Evolutionary conservation across 768 basidiomycete species (phyloP).

Genomic region (Pisolithus tinctorius): DNA sequence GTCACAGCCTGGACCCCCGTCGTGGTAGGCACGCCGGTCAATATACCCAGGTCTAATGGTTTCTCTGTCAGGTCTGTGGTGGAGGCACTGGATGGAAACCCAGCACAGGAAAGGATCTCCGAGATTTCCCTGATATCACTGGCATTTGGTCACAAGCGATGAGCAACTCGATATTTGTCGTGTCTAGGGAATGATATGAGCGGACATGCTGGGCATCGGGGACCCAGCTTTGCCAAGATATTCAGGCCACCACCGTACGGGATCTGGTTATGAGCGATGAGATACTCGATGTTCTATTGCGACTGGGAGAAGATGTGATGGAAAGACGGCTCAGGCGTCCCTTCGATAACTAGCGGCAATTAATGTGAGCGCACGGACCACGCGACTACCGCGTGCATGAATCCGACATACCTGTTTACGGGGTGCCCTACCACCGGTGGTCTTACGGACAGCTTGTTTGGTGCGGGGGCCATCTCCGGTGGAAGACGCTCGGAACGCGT

Average conservation of each 20-base stretch:
- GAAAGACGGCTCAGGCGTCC: conserved; percentile 21
- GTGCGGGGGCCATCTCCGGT: too few species aligned
- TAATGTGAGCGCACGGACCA: too few species aligned
- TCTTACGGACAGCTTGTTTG: too few species aligned
- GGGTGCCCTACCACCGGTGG: too few species aligned
- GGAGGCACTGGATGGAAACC: conserved; percentile 4
- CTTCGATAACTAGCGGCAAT: too few species aligned
- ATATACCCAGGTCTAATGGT: conserved; percentile 19
- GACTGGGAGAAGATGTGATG: conserved; percentile 41
- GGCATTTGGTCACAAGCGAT: conserved; percentile 36
- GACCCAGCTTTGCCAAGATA: conserved; percentile 30
- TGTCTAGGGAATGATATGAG: conserved; percentile 40
- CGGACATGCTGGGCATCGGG: conserved; percentile 9
- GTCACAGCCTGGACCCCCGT: conserved; percentile 21
- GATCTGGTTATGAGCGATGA: conserved; percentile 37
- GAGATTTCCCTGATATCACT: conserved; percentile 34
- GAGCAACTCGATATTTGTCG: conserved; percentile 39
- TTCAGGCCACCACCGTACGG: conserved; percentile 31
- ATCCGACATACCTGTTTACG: too few species aligned
- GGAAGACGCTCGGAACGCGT: too few species aligned
- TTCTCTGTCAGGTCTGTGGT: conserved; percentile 16
- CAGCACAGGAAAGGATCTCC: conserved; percentile 28
- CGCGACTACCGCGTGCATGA: too few species aligned
- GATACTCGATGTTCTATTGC: conserved; percentile 39
- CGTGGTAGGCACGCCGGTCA: background rate